phyloP scores from a whole-genome alignment of 78 protist species.

The Diacronema lutheri region DNA sequence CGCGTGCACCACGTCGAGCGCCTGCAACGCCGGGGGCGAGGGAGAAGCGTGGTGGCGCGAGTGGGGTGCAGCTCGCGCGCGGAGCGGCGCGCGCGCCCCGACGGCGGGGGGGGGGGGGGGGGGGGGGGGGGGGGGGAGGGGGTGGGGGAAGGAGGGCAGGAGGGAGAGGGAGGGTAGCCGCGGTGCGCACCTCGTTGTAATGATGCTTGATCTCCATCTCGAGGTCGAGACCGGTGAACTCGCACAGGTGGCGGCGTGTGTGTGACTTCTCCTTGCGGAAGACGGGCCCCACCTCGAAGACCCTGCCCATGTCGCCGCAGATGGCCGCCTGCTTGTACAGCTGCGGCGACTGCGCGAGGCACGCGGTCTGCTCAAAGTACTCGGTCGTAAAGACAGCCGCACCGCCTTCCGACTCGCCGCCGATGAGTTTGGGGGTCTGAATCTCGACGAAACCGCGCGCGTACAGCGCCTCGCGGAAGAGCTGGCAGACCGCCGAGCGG shows the following conservation, averaged over 20 bases:
- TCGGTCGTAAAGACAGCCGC: slow-evolving; percentile 89
- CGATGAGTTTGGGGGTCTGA: slow-evolving; percentile 96
- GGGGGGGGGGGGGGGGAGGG: background rate
- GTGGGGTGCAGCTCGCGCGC: background rate
- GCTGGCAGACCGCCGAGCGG: background rate
- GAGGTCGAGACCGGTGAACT: slow-evolving; percentile 97
- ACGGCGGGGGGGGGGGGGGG: background rate
- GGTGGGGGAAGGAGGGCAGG: background rate
- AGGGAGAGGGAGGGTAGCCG: background rate
- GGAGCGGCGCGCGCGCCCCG: background rate
- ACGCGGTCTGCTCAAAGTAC: slow-evolving; percentile 82
- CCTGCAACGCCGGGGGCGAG: slow-evolving; percentile 33
- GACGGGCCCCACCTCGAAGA: slow-evolving; percentile 98
- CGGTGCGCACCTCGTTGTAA: slow-evolving; percentile 79
- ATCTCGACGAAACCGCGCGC: slow-evolving; percentile 85
- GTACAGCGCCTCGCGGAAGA: background rate
- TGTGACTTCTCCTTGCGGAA: slow-evolving; percentile 95
- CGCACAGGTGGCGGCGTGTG: slow-evolving; percentile 98
- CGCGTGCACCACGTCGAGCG: slow-evolving; percentile 75
- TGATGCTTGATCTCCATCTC: slow-evolving; percentile 94
- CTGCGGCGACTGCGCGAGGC: slow-evolving; percentile 97
- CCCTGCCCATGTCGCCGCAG: slow-evolving; percentile 87
- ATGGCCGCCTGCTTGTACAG: slow-evolving; percentile 99
- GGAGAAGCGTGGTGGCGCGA: background rate
- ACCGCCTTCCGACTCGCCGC: slow-evolving; percentile 93